Conservation (phyloP, 2,329 filamentous ascomycete species). For the Fusarium sp. region DNA sequence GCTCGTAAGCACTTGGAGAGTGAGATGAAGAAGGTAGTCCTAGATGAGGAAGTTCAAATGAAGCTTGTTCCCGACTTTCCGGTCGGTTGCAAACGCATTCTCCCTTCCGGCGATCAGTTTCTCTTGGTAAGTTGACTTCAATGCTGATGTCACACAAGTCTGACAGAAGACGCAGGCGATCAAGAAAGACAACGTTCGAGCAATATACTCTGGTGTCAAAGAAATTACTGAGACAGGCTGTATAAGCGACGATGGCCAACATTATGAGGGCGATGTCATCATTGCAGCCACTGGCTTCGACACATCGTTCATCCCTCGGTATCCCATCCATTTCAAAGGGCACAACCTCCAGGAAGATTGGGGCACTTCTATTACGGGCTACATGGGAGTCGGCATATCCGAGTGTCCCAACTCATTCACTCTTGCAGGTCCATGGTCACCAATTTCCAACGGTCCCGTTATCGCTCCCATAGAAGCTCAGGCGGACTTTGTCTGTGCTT, state of each 20-base stretch:
- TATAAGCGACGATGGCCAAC: neutral
- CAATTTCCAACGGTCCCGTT: constrained; percentile 16
- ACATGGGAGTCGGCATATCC: constrained; percentile 18
- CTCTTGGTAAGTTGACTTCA: neutral
- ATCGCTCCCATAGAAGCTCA: constrained; percentile 19
- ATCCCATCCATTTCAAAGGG: constrained; percentile 3
- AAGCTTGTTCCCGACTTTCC: constrained; percentile 8
- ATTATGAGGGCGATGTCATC: neutral
- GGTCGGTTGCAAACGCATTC: constrained; percentile 6
- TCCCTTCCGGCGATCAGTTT: constrained; percentile 15
- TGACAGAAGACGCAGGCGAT: neutral
- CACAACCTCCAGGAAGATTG: constrained; percentile 17
- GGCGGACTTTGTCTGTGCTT: constrained; percentile 10
- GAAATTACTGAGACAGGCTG: constrained; percentile 4
- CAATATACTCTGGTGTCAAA: neutral
- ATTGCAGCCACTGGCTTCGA: constrained; percentile 16
- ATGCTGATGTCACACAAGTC: too few species aligned
- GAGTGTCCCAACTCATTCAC: constrained; percentile 19
- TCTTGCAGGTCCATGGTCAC: constrained; percentile 5
- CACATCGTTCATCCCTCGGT: constrained; percentile 8
- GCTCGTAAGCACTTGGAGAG: neutral
- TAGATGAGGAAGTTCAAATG: neutral
- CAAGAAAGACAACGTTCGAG: neutral
- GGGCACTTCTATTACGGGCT: neutral
- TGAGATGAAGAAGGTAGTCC: constrained; percentile 6